Evolutionary conservation across 1,284 basidiomycete species (phyloP), one percentile per base, ranked within the genome.

Genomic region (Hemileia vastatrix): DNA sequence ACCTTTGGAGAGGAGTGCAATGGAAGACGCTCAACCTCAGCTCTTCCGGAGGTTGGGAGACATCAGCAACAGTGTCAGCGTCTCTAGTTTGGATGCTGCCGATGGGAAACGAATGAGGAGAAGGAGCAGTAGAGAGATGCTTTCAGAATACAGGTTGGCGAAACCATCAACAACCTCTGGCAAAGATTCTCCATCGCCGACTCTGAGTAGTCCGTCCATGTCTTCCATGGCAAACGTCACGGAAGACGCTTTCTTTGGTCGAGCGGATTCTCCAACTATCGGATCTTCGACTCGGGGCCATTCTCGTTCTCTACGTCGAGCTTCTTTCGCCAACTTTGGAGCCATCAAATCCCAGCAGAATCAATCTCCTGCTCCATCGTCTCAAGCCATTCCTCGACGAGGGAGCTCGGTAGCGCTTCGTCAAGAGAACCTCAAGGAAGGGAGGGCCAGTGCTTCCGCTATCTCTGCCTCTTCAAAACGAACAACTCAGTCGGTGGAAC

Each of bases 111-210:
- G 36, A 15, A 56, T 71, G 19, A 63, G 66, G 1, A 66, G 68
- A 15, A 70, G 67, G 47, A 70, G 71, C 61, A 70, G 68, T 47
- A 67, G 67, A 13, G 70, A 72, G 63, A 73, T 70, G 60, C 67
- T 73, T 8, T 71, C 70, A 40, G 71, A 72, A 62, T 74, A 73
- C 54, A 69, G 72, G 40, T 69, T 67, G 48, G 68, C 65, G 40
- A 49, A 13, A 47, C 55, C 21, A 45, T 21, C 27, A 45, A 27
- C 27, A 27, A 50, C 18, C 21, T 43, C 24, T 49, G 55, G 47
- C 15, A 23, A 13, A 23, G 31, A 33, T 32, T 32, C 33, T 27
- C 55, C 3, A 19, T 27, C 19, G 21, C 55, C 18, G 55, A 57
- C 21, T 57, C 36, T 40, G 9, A 40, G 36, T 40, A 40, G 36